Percentiles rank a stretch among this genome's conserved stretches.
Conservation (phyloP, 148 eudicot genomes). For the Silene latifolia region DNA sequence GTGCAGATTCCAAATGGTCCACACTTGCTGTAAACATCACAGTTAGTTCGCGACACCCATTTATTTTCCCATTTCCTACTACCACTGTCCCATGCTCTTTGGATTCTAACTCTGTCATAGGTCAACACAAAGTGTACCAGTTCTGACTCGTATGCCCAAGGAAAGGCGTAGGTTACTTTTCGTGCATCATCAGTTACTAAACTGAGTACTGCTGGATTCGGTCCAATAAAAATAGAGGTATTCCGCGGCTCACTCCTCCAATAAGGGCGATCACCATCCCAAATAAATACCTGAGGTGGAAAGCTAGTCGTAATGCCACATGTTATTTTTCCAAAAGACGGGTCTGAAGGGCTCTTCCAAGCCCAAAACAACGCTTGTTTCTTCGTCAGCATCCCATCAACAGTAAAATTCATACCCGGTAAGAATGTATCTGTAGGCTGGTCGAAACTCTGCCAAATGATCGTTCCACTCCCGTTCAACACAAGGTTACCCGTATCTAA, state of each 20-base stretch:
- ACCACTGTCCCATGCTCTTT: constrained; percentile 16
- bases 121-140: constrained; percentile 13
- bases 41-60: constrained; percentile 22
- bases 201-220: constrained; percentile 1
- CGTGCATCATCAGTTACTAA: constrained; percentile 16
- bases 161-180: constrained; percentile 5
- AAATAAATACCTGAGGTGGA: constrained; percentile 19
- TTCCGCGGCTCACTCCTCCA: constrained; percentile 47
- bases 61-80: neutral
- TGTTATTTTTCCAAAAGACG: constrained; percentile 36
- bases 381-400: neutral
- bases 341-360: constrained; percentile 41
- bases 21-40: constrained; percentile 43
- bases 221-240: constrained; percentile 29
- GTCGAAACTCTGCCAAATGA: constrained; percentile 34
- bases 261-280: constrained; percentile 29
- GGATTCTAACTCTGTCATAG: neutral
- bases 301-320: constrained; percentile 14
- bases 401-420: constrained; percentile 18
- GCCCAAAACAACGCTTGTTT: constrained; percentile 4
- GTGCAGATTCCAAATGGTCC: constrained; percentile 42
- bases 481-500: constrained; percentile 40
- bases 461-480: constrained; percentile 15
- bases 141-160: neutral
- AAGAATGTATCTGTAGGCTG: constrained; percentile 31